Evolutionary conservation across 257 asterid genomes (phyloP).

Genomic region (Coffea canephora): DNA sequence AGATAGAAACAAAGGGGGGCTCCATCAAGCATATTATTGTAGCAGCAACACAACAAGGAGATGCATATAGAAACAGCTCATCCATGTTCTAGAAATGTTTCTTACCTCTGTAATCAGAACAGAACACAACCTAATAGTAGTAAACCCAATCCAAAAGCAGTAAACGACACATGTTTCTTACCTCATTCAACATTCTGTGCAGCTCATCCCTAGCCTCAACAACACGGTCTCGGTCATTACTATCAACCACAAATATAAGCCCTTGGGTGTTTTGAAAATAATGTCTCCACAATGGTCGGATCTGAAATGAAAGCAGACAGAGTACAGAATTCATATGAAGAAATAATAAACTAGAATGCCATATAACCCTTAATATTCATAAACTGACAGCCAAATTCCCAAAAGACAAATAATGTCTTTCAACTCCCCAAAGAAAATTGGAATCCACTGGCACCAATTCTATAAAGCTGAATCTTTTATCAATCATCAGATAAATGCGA

Average conservation of each 20-base stretch:
- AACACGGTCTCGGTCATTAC: slow-evolving; percentile 83
- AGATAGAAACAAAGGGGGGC: neutral
- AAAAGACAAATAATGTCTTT: neutral
- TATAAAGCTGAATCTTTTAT: neutral
- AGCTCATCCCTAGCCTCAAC: slow-evolving; percentile 88
- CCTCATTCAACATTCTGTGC: slow-evolving; percentile 84
- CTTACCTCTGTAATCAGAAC: too few relatives aligned
- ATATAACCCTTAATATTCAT: neutral
- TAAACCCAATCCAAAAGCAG: too few relatives aligned
- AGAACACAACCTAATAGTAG: neutral
- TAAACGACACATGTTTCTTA: slow-evolving; percentile 14
- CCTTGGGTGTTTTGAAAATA: slow-evolving; percentile 89
- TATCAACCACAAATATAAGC: slow-evolving; percentile 75
- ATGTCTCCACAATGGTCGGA: slow-evolving; percentile 87
- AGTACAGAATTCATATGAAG: neutral
- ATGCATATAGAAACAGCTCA: neutral
- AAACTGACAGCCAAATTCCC: neutral
- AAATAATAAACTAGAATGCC: neutral
- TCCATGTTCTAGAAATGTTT: neutral
- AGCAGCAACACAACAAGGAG: neutral
- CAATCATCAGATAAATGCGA: neutral
- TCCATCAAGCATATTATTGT: neutral
- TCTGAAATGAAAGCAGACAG: slow-evolving; percentile 36
- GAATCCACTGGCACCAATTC: neutral
- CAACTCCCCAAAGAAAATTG: neutral